These are phyloP conservation scores for Panaeolus papilionaceus DNA, from an alignment of 768 basidiomycete genomes.

Conservation along the genomic window DNA sequence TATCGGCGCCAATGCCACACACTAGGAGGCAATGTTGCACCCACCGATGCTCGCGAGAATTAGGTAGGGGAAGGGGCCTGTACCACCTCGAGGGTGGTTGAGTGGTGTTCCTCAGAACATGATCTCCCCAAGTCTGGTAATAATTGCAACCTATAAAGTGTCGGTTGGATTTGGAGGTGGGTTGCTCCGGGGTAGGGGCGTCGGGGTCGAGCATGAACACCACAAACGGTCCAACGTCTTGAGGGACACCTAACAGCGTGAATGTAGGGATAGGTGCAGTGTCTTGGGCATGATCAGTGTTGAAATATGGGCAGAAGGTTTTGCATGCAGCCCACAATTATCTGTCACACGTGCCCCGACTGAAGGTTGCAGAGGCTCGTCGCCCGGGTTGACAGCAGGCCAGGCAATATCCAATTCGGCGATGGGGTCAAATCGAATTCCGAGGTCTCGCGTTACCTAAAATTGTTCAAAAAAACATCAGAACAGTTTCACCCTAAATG, in stretches of 20 bases:
- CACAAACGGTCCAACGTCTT: slow-evolving; percentile 9
- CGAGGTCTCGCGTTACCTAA: slow-evolving; percentile 3
- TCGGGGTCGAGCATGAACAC: slow-evolving; percentile 15
- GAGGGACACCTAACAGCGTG: not conserved
- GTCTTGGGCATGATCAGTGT: not conserved
- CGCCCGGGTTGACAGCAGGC: not conserved
- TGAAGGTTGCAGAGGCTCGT: not conserved
- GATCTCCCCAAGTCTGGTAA: no score
- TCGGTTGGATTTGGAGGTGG: not conserved
- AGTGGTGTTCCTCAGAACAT: no score
- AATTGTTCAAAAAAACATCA: no score
- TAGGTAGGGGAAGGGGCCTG: no score
- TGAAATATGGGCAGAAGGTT: not conserved
- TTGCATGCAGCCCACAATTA: not conserved
- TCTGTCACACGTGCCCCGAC: not conserved
- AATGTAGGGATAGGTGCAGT: slow-evolving; percentile 2
- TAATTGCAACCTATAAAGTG: slow-evolving; percentile 11
- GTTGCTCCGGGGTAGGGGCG: slow-evolving; percentile 2
- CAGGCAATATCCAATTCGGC: slow-evolving; percentile 7
- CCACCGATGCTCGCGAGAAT: no score
- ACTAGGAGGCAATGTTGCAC: no score
- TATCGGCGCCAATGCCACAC: no score
- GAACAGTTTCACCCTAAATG: not conserved
- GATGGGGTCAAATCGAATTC: slow-evolving; percentile 4
- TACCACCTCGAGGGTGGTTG: no score